Base-by-base conservation (phyloP, 345 rosid species). In the Cardamine resedifolia region DNA sequence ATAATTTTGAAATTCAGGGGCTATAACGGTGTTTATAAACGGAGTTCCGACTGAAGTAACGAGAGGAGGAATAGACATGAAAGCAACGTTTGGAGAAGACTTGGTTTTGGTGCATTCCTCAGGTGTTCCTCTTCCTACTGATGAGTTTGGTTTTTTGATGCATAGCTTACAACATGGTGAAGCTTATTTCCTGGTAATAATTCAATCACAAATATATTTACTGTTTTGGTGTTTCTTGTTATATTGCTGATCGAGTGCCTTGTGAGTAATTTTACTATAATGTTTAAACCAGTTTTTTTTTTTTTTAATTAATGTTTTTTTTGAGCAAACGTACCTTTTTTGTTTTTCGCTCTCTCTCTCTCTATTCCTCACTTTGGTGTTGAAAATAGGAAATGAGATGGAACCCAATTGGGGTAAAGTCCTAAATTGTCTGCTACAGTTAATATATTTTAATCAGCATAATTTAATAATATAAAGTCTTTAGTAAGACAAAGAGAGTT, bases 151-250 rank as follows among this genome's bases (percentile, higher is more conserved):
- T 30, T 81, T 81, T 49, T 64, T 83, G 76, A 79, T 90, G 81
- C 96, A 89, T 55, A 80, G 75, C 80, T 86, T 95, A 84, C 90
- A 88, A 57, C 94, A 86, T 65, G 98, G 99, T 34, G 96, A 95
- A 80, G 84, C 93, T 84, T 95, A 95, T 80, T 95, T 89, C 81
- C 91, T 91, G 91, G 99, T 95, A 88, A 85, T 57, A 33, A 45
- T 11, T 39, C 49, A n/a, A 16, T 39, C 53, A 48, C 24, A 45
- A 6, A 34, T 31, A 26, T 20, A 15, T 21, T 10, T 3, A n/a
- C n/a, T 9, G 10, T 45, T 1, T 70, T 34, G 16, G 18, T 30
- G 15, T 1, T 45, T 64, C 10, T 71, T 27, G 24, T 58, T 41
- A 58, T 5, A 18, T 74, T 39, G 47, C 56, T 51, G 62, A 67